Base-by-base conservation (phyloP, 495 filamentous ascomycete species). In the Aspergillus kassunensis region DNA sequence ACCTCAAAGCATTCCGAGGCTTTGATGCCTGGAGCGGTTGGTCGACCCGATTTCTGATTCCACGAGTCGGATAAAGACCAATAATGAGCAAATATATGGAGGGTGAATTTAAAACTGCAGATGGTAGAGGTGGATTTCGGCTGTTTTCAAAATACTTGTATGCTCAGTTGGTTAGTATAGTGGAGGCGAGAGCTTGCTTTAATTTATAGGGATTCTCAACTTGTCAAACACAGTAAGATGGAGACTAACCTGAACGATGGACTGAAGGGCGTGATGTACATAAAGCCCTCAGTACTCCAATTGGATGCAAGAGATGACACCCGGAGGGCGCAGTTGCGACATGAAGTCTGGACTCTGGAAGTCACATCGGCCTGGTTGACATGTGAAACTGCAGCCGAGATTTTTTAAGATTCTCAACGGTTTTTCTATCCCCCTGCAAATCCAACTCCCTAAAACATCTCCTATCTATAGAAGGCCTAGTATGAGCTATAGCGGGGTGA, bases 351-450 rank as follows among this genome's bases (percentile, higher is more conserved):
- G n/a, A n/a, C n/a, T 46, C 44, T 20, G 18, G 20, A 25, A 23
- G 27, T n/a, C n/a, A n/a, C n/a, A n/a, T n/a, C n/a, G 4, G 27
- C n/a, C 16, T 18, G 20, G 19, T 29, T 57, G 50, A 57, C 55
- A 57, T 57, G 55, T 57, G 55, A 57, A 49, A 49, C 23, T 51
- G 33, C n/a, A n/a, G n/a, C n/a, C n/a, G n/a, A n/a, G n/a, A n/a
- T n/a, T n/a, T n/a, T n/a, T n/a, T n/a, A n/a, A n/a, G n/a, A n/a
- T n/a, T n/a, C n/a, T n/a, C 11, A 49, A 20, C 45, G 23, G 33
- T 27, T 44, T 24, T 47, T 15, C 13, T 10, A 13, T 9, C 23
- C 18, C 3, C 37, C 47, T 35, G 18, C 36, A 18, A 15, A n/a
- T 6, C 25, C 13, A 35, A 16, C 33, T n/a, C n/a, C n/a, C n/a